phyloP scores from a whole-genome alignment of 2,329 filamentous ascomycete species.

The Nannizzia gypsea region DNA sequence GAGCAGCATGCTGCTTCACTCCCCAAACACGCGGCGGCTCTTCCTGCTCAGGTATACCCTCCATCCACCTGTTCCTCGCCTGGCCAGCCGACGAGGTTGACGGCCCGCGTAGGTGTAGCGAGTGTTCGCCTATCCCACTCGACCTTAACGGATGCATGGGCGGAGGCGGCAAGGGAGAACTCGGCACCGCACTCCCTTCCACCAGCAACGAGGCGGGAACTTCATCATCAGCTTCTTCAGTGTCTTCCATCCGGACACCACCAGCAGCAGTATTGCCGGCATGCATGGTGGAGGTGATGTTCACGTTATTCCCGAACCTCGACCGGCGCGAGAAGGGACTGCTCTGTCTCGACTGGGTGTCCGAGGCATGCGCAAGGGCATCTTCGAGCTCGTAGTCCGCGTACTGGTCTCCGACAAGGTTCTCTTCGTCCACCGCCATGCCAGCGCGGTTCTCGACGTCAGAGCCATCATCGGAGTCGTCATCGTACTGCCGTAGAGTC shows the following conservation, averaged over 20 bases:
- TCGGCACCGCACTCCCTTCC: conserved; percentile 38
- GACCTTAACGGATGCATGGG: conserved; percentile 20
- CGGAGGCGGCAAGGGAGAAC: conserved; percentile 30
- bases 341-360: conserved; percentile 38
- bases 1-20: conserved; percentile 13
- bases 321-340: conserved; percentile 27
- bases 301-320: neutral
- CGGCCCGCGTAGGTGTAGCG: conserved; percentile 19
- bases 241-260: conserved; percentile 14
- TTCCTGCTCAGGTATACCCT: conserved; percentile 29
- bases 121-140: conserved; percentile 10
- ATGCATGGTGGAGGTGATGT: conserved; percentile 15
- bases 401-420: conserved; percentile 36
- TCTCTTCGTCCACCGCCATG: conserved; percentile 40
- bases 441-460: conserved; percentile 37
- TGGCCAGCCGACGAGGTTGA: conserved; percentile 28
- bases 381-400: conserved; percentile 47
- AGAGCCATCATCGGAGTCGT: conserved; percentile 26
- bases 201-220: conserved; percentile 53
- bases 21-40: conserved; percentile 3
- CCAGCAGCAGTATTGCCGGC: neutral
- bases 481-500: conserved; percentile 21
- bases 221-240: conserved; percentile 24
- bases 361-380: conserved; percentile 41
- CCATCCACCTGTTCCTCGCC: conserved; percentile 43